These are phyloP conservation scores for Penicillium concentricum DNA, from an alignment of 2,329 filamentous ascomycete species.

Conservation along the genomic window DNA sequence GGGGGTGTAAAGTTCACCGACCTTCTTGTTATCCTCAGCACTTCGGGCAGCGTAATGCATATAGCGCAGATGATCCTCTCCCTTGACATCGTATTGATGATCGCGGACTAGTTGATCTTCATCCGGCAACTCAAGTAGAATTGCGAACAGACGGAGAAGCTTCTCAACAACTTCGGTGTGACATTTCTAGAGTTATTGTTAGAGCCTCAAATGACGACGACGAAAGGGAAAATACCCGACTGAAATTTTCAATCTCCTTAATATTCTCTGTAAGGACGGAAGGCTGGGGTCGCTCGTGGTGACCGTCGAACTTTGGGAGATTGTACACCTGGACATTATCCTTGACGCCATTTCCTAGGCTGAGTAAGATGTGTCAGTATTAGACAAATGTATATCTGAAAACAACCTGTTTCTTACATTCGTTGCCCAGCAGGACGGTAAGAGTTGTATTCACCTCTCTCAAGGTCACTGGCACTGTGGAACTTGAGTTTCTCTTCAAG, in stretches of 20 bases:
- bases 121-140: constrained; percentile 59
- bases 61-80: constrained; percentile 62
- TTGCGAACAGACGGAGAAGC: constrained; percentile 60
- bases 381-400: neutral
- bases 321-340: constrained; percentile 63
- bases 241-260: constrained; percentile 57
- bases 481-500: constrained; percentile 61
- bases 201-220: neutral
- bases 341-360: constrained; percentile 42
- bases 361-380: constrained; percentile 11
- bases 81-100: constrained; percentile 59
- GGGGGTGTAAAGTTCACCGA: constrained; percentile 45
- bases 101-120: constrained; percentile 57
- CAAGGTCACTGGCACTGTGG: constrained; percentile 46
- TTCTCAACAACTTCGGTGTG: constrained; percentile 35
- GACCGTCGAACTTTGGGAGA: constrained; percentile 57
- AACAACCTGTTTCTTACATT: constrained; percentile 23
- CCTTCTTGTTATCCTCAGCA: constrained; percentile 48
- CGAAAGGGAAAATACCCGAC: constrained; percentile 29
- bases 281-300: constrained; percentile 49
- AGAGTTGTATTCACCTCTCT: constrained; percentile 57
- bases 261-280: constrained; percentile 51
- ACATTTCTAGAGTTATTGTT: constrained; percentile 23
- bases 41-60: constrained; percentile 58
- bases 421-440: constrained; percentile 51